These are phyloP conservation scores for Yamadazyma dendronema DNA, from an alignment of 1,139 yeast genomes.

Conservation along the genomic window DNA sequence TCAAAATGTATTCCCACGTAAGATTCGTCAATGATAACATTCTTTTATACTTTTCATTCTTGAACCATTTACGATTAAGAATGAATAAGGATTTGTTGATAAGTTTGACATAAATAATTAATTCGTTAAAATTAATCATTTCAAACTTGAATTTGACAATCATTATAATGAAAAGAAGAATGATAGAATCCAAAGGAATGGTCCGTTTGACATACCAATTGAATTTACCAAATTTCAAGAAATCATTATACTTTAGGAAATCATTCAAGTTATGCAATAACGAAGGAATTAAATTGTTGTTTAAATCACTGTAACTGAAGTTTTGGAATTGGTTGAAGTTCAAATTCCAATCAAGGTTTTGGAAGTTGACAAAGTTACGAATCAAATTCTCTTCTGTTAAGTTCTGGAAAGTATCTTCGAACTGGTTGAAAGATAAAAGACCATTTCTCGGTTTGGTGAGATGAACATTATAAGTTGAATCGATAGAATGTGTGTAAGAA, in stretches of 20 bases:
- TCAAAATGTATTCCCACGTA: conserved; percentile 46
- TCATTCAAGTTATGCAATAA: conserved; percentile 58
- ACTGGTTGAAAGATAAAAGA: conserved; percentile 32
- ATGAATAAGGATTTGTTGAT: conserved; percentile 45
- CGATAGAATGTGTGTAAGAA: conserved; percentile 4
- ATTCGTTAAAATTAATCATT: conserved; percentile 34
- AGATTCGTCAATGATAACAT: conserved; percentile 44
- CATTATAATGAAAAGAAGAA: conserved; percentile 50
- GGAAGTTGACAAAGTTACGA: conserved; percentile 25
- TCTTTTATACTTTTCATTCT: conserved; percentile 46
- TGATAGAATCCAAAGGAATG: conserved; percentile 60
- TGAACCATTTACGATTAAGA: conserved; percentile 46
- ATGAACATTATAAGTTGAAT: conserved; percentile 15
- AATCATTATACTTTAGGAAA: conserved; percentile 48
- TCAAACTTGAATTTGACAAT: conserved; percentile 52
- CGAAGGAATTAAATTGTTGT: conserved; percentile 54
- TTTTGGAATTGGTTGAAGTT: conserved; percentile 33
- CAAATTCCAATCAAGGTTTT: conserved; percentile 34
- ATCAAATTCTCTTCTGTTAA: conserved; percentile 41
- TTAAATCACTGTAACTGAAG: conserved; percentile 49
- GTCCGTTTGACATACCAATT: conserved; percentile 62
- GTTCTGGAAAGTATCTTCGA: conserved; percentile 43
- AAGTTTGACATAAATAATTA: conserved; percentile 35
- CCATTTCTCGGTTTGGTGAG: conserved; percentile 24
- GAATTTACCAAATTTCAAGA: conserved; percentile 48